Conservation (phyloP, 2,329 filamentous ascomycete species). For the Neophaeococcomyces mojaviensis region DNA sequence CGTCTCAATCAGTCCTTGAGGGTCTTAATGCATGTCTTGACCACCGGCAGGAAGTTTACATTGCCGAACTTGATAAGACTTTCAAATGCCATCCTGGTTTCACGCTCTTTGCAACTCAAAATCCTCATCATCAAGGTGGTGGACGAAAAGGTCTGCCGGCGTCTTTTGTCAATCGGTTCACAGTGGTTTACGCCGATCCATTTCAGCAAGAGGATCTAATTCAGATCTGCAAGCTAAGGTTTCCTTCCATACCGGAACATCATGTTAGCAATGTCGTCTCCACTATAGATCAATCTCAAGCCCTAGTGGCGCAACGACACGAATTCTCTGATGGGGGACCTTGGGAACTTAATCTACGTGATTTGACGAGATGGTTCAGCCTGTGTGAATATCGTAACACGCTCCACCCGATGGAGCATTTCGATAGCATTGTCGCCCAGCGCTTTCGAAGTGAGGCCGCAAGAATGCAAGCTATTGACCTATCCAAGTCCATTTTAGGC, state of each 20-base stretch:
- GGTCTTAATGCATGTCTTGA: constrained; percentile 94
- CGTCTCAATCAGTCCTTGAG: constrained; percentile 92
- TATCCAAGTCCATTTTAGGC: constrained; percentile 30
- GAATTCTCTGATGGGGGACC: constrained; percentile 58
- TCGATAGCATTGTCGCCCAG: constrained; percentile 75
- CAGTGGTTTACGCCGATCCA: constrained; percentile 91
- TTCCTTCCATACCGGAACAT: constrained; percentile 53
- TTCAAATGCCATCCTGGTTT: constrained; percentile 87
- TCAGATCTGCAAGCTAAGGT: constrained; percentile 72
- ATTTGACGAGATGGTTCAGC: constrained; percentile 80
- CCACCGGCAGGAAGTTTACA: constrained; percentile 89
- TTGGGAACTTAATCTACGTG: constrained; percentile 93
- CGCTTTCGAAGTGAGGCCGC: constrained; percentile 73
- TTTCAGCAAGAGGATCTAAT: constrained; percentile 75
- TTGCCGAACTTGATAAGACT: constrained; percentile 88
- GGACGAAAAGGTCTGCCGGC: constrained; percentile 89
- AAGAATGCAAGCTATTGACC: constrained; percentile 52
- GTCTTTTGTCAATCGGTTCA: constrained; percentile 96
- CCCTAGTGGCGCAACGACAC: constrained; percentile 54
- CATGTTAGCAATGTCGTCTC: constrained; percentile 62
- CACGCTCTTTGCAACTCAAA: constrained; percentile 92
- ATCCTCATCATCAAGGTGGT: constrained; percentile 93
- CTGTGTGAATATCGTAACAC: constrained; percentile 52
- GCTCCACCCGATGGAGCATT: constrained; percentile 63
- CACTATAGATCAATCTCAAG: constrained; percentile 75